Conservation (phyloP, 2,329 filamentous ascomycete species). For the Biscogniauxia mediterranea region DNA sequence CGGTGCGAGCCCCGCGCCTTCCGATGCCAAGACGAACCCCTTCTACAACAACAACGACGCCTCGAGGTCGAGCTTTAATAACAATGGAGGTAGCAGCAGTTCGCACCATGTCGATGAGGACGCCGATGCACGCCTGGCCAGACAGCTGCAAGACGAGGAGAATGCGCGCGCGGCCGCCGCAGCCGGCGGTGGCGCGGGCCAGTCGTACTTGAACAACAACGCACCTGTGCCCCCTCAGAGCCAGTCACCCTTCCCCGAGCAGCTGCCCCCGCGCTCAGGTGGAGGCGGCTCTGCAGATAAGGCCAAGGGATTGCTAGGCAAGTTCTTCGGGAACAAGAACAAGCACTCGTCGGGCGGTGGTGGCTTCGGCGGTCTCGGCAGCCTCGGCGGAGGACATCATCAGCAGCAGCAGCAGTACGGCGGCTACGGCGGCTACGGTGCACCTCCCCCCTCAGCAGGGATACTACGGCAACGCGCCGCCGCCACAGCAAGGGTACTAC, state of each 20-base stretch:
- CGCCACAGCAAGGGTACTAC: slow-evolving; percentile 35
- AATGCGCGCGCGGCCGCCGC: slow-evolving; percentile 51
- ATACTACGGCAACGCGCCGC: slow-evolving; percentile 32
- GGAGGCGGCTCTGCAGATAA: slow-evolving; percentile 34
- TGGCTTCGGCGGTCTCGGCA: slow-evolving; percentile 26
- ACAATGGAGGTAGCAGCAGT: slow-evolving; percentile 16
- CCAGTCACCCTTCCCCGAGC: slow-evolving; percentile 34
- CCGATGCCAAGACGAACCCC: slow-evolving; percentile 68
- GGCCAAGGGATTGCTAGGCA: slow-evolving; percentile 37
- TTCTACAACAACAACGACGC: slow-evolving; percentile 48
- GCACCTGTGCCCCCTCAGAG: slow-evolving; percentile 28
- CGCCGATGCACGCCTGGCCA: slow-evolving; percentile 55
- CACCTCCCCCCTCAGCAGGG: slow-evolving; percentile 33
- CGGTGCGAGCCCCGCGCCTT: slow-evolving; percentile 42
- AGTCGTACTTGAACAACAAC: slow-evolving; percentile 30
- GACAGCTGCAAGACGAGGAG: slow-evolving; percentile 81
- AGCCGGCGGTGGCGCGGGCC: slow-evolving; percentile 27
- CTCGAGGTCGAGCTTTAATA: slow-evolving; percentile 10
- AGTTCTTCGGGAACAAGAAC: slow-evolving; percentile 34
- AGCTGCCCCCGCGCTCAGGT: slow-evolving; percentile 43
- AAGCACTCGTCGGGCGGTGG: slow-evolving; percentile 33
- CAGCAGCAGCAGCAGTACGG: slow-evolving; percentile 32
- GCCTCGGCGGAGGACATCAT: slow-evolving; percentile 29
- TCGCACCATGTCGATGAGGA: slow-evolving; percentile 30
- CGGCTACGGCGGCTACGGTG: slow-evolving; percentile 34